phyloP scores from a whole-genome alignment of 805 yeast species.

The Yarrowia phangngaensis region DNA sequence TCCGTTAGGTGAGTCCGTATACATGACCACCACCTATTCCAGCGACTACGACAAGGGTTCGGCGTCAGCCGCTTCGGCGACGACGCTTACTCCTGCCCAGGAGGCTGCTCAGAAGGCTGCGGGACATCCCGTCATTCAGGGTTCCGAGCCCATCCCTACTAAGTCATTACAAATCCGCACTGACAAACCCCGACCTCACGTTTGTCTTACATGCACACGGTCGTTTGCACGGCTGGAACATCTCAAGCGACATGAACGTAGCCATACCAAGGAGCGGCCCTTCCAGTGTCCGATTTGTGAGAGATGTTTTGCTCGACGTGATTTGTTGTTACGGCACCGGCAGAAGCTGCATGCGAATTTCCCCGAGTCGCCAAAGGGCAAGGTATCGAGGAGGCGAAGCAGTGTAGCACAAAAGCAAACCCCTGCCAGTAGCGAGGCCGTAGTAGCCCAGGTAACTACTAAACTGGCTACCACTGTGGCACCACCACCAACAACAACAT shows the following conservation, averaged over 20 bases:
- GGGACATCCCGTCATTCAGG: constrained; percentile 26
- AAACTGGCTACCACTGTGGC: no score
- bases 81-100: constrained; percentile 22
- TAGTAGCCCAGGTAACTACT: constrained; percentile 2
- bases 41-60: constrained; percentile 15
- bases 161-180: constrained; percentile 81
- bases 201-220: constrained; percentile 85
- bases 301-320: constrained; percentile 86
- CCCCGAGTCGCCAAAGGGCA: constrained; percentile 33
- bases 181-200: constrained; percentile 90
- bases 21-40: constrained; percentile 4
- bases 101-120: constrained; percentile 27
- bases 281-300: constrained; percentile 96
- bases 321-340: constrained; percentile 74
- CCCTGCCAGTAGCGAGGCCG: constrained; percentile 14
- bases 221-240: constrained; percentile 96
- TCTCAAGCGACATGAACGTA: constrained; percentile 85
- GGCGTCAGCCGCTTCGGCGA: neutral
- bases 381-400: neutral
- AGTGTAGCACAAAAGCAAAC: constrained; percentile 25
- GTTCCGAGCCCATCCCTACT: constrained; percentile 71
- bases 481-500: neutral
- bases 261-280: constrained; percentile 95
- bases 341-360: constrained; percentile 71
- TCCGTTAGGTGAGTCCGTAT: constrained; percentile 22